Conservation (phyloP, 495 filamentous ascomycete species). For the Hyphodiscus hymeniophilus region DNA sequence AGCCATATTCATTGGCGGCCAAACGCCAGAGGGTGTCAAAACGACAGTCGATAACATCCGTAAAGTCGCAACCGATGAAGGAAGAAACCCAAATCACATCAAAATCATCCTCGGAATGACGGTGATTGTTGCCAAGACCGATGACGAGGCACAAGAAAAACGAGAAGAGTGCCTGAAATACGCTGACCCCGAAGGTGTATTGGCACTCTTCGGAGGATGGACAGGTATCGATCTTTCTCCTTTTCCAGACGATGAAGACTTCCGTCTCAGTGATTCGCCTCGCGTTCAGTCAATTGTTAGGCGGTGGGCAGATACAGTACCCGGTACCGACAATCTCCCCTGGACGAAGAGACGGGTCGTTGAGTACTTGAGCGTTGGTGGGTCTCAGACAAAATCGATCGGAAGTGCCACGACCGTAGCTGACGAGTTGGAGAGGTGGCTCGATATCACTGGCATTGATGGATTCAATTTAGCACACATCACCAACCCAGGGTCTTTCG, state of each 20-base stretch:
- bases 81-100: slow-evolving; percentile 40
- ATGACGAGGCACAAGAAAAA: slow-evolving; percentile 45
- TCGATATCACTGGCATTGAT: slow-evolving; percentile 52
- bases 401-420: slow-evolving; percentile 50
- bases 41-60: slow-evolving; percentile 43
- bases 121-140: slow-evolving; percentile 41
- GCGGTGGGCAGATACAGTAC: slow-evolving; percentile 27
- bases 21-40: slow-evolving; percentile 35
- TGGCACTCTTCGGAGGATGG: slow-evolving; percentile 49
- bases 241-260: slow-evolving; percentile 48
- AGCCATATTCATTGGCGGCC: slow-evolving; percentile 46
- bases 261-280: slow-evolving; percentile 54
- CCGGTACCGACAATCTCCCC: slow-evolving; percentile 33
- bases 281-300: slow-evolving; percentile 31
- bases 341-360: slow-evolving; percentile 60
- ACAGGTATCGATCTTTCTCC: slow-evolving; percentile 46
- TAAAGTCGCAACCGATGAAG: slow-evolving; percentile 31
- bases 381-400: slow-evolving; percentile 42
- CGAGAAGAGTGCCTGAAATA: slow-evolving; percentile 40
- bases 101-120: slow-evolving; percentile 43
- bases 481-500: background rate
- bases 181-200: slow-evolving; percentile 44
- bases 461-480: slow-evolving; percentile 41
- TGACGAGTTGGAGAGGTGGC: slow-evolving; percentile 53
- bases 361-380: slow-evolving; percentile 50